These are phyloP conservation scores for Knufia fluminis DNA, from an alignment of 2,329 filamentous ascomycete genomes.

Conservation along the genomic window DNA sequence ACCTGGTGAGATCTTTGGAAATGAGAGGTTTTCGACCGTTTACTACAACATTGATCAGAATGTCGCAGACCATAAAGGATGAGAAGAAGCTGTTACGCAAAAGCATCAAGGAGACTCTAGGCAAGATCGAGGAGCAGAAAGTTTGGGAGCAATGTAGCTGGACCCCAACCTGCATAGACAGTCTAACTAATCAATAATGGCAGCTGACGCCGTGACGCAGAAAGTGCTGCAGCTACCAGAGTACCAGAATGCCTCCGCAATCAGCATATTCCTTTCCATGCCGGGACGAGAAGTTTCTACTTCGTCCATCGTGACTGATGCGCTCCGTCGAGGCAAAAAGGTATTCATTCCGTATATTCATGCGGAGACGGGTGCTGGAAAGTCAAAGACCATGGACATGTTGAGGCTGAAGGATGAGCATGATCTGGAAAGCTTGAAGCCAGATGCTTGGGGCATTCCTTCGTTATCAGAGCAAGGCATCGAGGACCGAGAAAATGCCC, in stretches of 20 bases:
- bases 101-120: conserved; percentile 13
- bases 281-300: conserved; percentile 79
- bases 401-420: conserved; percentile 61
- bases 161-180: too few relatives aligned
- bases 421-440: conserved; percentile 68
- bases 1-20: too few relatives aligned
- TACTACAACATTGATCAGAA: neutral
- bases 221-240: conserved; percentile 58
- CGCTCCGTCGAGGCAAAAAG: conserved; percentile 64
- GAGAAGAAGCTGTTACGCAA: conserved; percentile 21
- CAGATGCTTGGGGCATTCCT: conserved; percentile 92
- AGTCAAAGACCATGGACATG: conserved; percentile 86
- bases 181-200: too few relatives aligned
- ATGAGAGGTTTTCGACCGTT: neutral
- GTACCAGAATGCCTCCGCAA: conserved; percentile 62
- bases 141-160: conserved; percentile 22
- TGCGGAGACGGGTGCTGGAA: conserved; percentile 32
- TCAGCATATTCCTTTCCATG: conserved; percentile 93
- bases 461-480: conserved; percentile 62
- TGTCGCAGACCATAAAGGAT: conserved; percentile 15
- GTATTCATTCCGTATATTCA: conserved; percentile 91
- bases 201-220: conserved; percentile 58
- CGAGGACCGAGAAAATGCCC: conserved; percentile 58
- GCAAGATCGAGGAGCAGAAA: conserved; percentile 14
- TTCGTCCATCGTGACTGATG: conserved; percentile 69